Evolutionary conservation across 768 basidiomycete genomes (phyloP).

Genomic region (Scleroderma citrinum): DNA sequence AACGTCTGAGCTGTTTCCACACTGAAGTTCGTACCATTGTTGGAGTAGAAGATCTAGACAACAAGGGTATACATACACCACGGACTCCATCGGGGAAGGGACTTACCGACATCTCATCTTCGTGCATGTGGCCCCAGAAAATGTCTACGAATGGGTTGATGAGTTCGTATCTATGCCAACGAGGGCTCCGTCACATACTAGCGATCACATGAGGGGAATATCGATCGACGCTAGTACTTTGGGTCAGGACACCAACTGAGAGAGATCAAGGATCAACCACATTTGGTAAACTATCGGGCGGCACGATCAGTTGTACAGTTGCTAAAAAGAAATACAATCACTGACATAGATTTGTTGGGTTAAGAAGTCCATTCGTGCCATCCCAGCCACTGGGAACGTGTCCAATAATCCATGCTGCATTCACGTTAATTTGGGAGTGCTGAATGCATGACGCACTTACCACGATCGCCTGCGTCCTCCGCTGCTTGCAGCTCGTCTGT

Average conservation of each 20-base stretch:
- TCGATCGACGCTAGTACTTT: slow-evolving; percentile 54
- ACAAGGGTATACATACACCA: background rate
- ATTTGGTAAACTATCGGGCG: slow-evolving; percentile 41
- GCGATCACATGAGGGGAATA: slow-evolving; percentile 75
- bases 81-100: background rate
- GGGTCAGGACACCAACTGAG: background rate
- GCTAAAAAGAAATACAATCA: background rate
- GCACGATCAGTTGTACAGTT: slow-evolving; percentile 1
- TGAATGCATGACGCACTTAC: slow-evolving; percentile 27
- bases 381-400: slow-evolving; percentile 66
- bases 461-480: slow-evolving; percentile 69
- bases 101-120: slow-evolving; percentile 61
- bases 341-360: slow-evolving; percentile 69
- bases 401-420: slow-evolving; percentile 45
- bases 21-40: slow-evolving; percentile 59
- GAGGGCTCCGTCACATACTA: slow-evolving; percentile 38
- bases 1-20: slow-evolving; percentile 50
- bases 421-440: slow-evolving; percentile 8
- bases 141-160: slow-evolving; percentile 39
- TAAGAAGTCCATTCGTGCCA: slow-evolving; percentile 54
- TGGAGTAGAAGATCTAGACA: slow-evolving; percentile 60
- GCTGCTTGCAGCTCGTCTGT: slow-evolving; percentile 75
- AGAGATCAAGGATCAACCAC: slow-evolving; percentile 19
- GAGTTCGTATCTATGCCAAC: background rate
- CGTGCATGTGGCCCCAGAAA: slow-evolving; percentile 77